Evolutionary conservation across 2,329 filamentous ascomycete genomes (phyloP).

Genomic region (Penicillium sp.): DNA sequence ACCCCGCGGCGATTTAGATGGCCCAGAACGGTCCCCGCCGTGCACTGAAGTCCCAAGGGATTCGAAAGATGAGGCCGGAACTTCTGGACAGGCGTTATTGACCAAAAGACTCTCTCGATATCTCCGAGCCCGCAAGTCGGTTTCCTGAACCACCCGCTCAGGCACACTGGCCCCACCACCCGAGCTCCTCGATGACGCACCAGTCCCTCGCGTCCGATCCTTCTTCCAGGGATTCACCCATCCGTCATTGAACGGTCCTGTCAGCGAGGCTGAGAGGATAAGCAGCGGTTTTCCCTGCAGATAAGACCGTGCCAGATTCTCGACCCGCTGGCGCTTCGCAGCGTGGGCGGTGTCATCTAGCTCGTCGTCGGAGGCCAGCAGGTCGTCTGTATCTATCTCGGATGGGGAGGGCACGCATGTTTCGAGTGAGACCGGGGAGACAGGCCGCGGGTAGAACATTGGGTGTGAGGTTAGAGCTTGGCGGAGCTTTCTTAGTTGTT

Average conservation of each 20-base stretch:
- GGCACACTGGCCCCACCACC: background rate
- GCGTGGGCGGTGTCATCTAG: conserved; percentile 30
- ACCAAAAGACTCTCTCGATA: conserved; percentile 17
- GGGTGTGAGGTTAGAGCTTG: conserved; percentile 13
- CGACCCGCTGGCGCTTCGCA: conserved; percentile 43
- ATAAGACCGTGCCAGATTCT: conserved; percentile 42
- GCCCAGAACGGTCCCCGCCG: background rate
- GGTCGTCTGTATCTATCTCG: conserved; percentile 27
- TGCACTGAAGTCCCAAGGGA: background rate
- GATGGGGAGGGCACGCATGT: conserved; percentile 25
- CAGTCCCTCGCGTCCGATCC: conserved; percentile 13
- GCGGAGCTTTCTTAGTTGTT: background rate
- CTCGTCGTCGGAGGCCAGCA: conserved; percentile 42
- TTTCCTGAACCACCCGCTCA: conserved; percentile 29
- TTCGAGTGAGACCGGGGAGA: conserved; percentile 38
- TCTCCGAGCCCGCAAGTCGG: conserved; percentile 24
- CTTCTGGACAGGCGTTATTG: background rate
- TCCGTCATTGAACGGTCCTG: conserved; percentile 43
- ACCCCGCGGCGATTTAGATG: conserved; percentile 1
- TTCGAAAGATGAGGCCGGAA: background rate
- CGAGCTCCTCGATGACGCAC: background rate
- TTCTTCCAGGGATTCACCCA: conserved; percentile 49
- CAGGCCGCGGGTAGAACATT: conserved; percentile 35
- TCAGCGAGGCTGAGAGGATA: conserved; percentile 46
- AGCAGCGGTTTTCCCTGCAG: conserved; percentile 43